A percentile compares a stretch with the other conserved stretches of the same genome.
phyloP scores from a whole-genome alignment of 2,329 filamentous ascomycete genomes.

The Ilyonectria sp. region DNA sequence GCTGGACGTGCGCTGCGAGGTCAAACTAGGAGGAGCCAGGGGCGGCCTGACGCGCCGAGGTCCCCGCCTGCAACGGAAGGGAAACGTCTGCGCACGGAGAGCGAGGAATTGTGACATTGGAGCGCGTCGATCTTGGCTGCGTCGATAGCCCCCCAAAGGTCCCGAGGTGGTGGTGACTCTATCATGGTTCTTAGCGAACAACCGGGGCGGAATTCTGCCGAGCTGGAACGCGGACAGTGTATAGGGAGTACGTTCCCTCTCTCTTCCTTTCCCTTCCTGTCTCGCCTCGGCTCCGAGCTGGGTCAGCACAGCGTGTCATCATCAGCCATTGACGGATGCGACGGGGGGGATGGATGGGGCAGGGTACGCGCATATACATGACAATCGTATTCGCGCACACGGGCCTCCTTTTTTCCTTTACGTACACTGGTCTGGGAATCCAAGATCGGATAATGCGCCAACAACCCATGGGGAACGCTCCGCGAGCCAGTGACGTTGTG shows the following conservation, averaged over 20 bases:
- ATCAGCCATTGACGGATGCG: neutral
- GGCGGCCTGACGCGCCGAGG: conserved; percentile 11
- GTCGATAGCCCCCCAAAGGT: neutral
- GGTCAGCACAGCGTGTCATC: conserved; percentile 8
- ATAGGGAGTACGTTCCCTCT: neutral
- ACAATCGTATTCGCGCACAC: neutral
- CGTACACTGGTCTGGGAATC: neutral
- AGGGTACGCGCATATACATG: neutral
- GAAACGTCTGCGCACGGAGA: neutral
- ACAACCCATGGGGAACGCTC: neutral
- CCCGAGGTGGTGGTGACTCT: neutral
- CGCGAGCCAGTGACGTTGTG: neutral
- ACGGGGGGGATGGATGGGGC: no score
- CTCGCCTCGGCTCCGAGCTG: neutral
- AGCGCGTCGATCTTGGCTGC: conserved; percentile 8
- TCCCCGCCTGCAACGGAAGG: neutral
- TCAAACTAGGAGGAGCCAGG: neutral
- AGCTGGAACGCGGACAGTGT: neutral
- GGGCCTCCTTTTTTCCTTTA: conserved; percentile 1
- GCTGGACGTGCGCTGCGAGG: neutral
- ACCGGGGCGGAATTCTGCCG: conserved; percentile 3
- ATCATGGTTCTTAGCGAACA: conserved; percentile 1
- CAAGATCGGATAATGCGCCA: neutral
- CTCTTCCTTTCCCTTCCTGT: neutral
- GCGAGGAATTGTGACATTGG: conserved; percentile 4